Evolutionary conservation across 345 rosid species (phyloP).

Genomic region (Hibiscus trionum): DNA sequence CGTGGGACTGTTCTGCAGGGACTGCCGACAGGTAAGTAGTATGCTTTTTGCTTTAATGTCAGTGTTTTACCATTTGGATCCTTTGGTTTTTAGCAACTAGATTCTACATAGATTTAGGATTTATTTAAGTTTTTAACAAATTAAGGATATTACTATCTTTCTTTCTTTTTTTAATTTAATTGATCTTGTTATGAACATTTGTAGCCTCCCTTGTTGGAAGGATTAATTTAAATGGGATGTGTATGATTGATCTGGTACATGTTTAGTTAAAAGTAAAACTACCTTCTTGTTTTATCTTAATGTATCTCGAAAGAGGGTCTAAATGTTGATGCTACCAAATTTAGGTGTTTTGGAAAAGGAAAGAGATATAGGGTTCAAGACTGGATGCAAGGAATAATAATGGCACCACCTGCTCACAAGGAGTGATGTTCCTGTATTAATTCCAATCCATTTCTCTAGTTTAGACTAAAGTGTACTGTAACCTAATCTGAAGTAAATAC

Average conservation of each 20-base stretch:
- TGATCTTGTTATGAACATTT: not conserved
- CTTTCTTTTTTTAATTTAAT: not conserved
- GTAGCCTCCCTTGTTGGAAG: not conserved
- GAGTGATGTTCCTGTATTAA: not conserved
- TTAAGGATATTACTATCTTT: not conserved
- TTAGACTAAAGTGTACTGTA: not conserved
- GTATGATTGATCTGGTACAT: not conserved
- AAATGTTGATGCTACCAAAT: not conserved
- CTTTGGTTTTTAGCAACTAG: conserved; percentile 1
- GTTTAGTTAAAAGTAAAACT: not conserved
- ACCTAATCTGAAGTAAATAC: not conserved
- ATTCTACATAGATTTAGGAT: not conserved
- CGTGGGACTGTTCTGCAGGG: conserved; percentile 94
- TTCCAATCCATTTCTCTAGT: not conserved
- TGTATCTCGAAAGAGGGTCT: not conserved
- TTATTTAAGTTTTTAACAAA: not conserved
- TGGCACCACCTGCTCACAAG: not conserved
- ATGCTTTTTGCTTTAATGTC: not conserved
- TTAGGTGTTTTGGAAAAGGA: not conserved
- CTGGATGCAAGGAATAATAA: not conserved
- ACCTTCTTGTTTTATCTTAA: not conserved
- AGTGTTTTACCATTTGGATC: not conserved
- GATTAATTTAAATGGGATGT: not conserved
- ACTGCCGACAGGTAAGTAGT: conserved; percentile 50
- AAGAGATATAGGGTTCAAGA: not conserved